phyloP scores from a whole-genome alignment of 1,284 basidiomycete genomes.

The Malassezia sp. region DNA sequence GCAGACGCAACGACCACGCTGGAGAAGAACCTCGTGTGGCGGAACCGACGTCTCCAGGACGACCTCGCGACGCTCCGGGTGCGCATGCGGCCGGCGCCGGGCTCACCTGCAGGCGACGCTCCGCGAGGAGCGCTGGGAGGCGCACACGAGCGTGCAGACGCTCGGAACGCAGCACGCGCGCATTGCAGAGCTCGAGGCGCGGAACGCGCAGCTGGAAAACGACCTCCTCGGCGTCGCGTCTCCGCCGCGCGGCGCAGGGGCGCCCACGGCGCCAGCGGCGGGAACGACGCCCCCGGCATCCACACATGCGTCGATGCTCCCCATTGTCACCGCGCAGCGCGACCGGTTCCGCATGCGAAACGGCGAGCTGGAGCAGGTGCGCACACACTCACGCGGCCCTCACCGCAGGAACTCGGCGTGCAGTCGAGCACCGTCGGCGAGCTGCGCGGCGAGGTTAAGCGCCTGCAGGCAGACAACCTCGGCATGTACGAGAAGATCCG shows the following conservation, averaged over 20 bases:
- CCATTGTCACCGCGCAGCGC: conserved; percentile 78
- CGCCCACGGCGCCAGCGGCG: background rate
- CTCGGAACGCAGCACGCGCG: background rate
- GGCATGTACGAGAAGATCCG: conserved; percentile 42
- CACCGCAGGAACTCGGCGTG: conserved; percentile 85
- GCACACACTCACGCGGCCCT: conserved; percentile 94
- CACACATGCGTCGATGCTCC: conserved; percentile 19
- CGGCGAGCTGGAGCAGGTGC: conserved; percentile 84
- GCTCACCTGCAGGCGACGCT: conserved; percentile 45
- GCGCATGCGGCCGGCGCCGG: conserved; percentile 51
- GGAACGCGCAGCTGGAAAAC: conserved; percentile 82
- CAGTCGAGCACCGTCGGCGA: conserved; percentile 89
- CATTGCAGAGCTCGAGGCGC: conserved; percentile 59
- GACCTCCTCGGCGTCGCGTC: conserved; percentile 53
- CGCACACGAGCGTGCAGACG: background rate
- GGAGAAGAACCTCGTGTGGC: conserved; percentile 76
- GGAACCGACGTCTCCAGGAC: conserved; percentile 87
- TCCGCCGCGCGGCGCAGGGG: background rate
- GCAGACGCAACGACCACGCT: conserved; percentile 64
- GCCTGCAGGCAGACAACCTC: conserved; percentile 36
- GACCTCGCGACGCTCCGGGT: conserved; percentile 83
- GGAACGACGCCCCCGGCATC: background rate
- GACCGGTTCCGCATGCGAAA: conserved; percentile 50
- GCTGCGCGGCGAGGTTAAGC: conserved; percentile 36
- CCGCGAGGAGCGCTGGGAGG: conserved; percentile 55